phyloP scores from a whole-genome alignment of 2,329 filamentous ascomycete species.

The Triangularia setosa region DNA sequence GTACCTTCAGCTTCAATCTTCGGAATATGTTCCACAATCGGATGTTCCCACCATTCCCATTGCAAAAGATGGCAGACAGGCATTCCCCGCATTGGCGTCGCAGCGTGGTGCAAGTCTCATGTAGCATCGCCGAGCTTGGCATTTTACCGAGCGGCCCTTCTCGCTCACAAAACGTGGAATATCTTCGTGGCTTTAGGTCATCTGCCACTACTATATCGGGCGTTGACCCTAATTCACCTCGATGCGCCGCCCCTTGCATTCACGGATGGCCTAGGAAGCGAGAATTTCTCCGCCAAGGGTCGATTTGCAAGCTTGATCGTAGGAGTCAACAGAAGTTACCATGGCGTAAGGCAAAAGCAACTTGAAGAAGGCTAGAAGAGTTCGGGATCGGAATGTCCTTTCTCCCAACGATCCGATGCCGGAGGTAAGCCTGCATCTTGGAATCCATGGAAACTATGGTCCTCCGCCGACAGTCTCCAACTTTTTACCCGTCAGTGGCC shows the following conservation, averaged over 20 bases:
- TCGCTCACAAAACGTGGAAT: neutral
- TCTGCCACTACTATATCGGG: neutral
- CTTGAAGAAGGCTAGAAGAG: too few relatives aligned
- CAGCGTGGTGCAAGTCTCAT: neutral
- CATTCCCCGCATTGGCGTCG: neutral
- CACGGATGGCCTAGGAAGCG: neutral
- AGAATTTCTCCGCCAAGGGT: neutral
- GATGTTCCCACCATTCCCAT: neutral
- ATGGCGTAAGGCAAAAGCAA: too few relatives aligned
- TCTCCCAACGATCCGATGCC: neutral
- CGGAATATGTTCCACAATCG: neutral
- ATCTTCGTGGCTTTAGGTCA: neutral
- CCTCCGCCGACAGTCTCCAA: neutral
- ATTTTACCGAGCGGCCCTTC: neutral
- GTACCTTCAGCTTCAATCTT: neutral
- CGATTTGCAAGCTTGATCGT: neutral
- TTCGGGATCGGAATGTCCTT: neutral
- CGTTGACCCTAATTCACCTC: neutral
- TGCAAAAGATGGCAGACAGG: neutral
- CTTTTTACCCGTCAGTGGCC: neutral
- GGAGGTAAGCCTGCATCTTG: neutral
- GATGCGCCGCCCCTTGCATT: neutral
- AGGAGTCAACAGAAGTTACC: neutral
- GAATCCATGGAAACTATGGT: neutral
- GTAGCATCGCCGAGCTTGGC: conserved; percentile 3